Evolutionary conservation across 106 monocot genomes (phyloP).

Genomic region (Apostasia ramifera): DNA sequence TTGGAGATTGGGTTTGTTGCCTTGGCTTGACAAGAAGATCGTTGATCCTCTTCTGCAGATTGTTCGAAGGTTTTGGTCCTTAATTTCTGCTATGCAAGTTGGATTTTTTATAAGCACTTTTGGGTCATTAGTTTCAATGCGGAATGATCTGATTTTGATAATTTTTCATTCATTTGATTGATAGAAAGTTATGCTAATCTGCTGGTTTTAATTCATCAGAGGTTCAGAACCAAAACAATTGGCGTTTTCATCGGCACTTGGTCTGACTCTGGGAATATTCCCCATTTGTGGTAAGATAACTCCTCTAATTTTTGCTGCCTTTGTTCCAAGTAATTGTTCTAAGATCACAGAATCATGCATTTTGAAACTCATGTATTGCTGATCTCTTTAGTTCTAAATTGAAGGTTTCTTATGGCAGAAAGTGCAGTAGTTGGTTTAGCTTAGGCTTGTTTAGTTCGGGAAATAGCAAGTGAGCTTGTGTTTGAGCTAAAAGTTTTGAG

Average conservation of each 20-base stretch:
- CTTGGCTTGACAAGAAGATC: slow-evolving; percentile 38
- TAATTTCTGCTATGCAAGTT: no score
- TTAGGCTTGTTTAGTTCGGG: no score
- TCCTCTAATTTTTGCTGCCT: not conserved
- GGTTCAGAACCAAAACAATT: slow-evolving; percentile 55
- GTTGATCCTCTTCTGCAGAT: slow-evolving; percentile 47
- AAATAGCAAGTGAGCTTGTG: no score
- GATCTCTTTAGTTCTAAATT: no score
- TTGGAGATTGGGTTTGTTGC: slow-evolving; percentile 9
- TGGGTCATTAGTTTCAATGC: not conserved
- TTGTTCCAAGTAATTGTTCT: no score
- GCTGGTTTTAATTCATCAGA: slow-evolving; percentile 15
- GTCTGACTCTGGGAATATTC: slow-evolving; percentile 53
- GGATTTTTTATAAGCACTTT: not conserved
- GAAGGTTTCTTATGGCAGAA: no score
- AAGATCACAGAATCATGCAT: no score
- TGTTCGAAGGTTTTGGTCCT: slow-evolving; percentile 20
- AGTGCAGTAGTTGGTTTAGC: no score
- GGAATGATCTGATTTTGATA: not conserved
- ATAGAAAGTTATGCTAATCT: not conserved
- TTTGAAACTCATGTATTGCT: no score
- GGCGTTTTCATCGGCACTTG: slow-evolving; percentile 66
- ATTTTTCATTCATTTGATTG: slow-evolving; percentile 1
- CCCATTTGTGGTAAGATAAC: slow-evolving; percentile 54
- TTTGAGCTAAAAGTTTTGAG: no score